phyloP scores from a whole-genome alignment of 371 early-diverging fungal genomes.

The Apophysomyces variabilis region DNA sequence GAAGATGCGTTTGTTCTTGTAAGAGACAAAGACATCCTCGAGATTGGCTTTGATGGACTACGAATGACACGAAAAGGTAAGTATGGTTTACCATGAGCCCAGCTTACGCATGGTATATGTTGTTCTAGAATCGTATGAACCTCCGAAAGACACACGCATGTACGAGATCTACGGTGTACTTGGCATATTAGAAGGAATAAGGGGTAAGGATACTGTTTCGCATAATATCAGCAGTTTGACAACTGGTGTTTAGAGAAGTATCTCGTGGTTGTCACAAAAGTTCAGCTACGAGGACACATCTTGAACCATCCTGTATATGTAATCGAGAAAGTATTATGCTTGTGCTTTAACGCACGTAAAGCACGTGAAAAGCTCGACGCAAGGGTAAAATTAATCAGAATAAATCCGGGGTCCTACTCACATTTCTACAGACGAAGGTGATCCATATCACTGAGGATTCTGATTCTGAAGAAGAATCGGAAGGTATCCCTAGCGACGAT shows the following conservation, averaged over 20 bases:
- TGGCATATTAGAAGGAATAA: conserved; percentile 44
- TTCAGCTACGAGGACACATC: conserved; percentile 48
- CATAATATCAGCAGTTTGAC: not conserved
- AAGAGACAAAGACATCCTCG: conserved; percentile 21
- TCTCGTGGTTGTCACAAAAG: conserved; percentile 49
- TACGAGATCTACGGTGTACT: conserved; percentile 46
- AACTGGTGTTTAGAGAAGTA: conserved; percentile 32
- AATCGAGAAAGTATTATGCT: conserved; percentile 49
- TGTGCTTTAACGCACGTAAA: conserved; percentile 40
- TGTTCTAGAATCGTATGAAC: conserved; percentile 24
- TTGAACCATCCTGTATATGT: conserved; percentile 49
- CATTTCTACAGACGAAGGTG: not conserved
- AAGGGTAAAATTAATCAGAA: conserved; percentile 4
- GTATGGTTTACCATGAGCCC: not conserved
- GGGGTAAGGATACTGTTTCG: conserved; percentile 25
- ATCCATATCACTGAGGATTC: not conserved
- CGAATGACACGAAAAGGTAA: conserved; percentile 31
- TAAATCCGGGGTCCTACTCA: not conserved
- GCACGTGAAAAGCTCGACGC: conserved; percentile 32
- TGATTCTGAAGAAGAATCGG: conserved; percentile 8
- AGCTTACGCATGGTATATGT: not conserved
- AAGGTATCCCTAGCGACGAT: not conserved
- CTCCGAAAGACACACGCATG: conserved; percentile 18
- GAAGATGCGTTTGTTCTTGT: conserved; percentile 30
- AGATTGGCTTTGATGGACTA: conserved; percentile 34